Percentiles rank a stretch among this genome's conserved stretches.
phyloP scores from a whole-genome alignment of 1,284 basidiomycete genomes.

The Ceratobasidium sp. region DNA sequence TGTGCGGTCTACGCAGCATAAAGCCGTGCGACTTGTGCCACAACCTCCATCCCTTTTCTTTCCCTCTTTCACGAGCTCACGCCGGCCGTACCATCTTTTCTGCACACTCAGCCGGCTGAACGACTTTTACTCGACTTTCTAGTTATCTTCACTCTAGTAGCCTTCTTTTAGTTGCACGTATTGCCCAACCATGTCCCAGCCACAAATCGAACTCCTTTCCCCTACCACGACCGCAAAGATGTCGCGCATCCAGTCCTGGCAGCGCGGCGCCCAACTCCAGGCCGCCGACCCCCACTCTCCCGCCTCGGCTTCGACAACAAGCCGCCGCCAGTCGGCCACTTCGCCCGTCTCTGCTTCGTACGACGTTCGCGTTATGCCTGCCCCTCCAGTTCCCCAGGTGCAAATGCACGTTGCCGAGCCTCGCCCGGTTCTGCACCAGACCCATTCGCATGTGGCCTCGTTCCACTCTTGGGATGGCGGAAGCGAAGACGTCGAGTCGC shows the following conservation, averaged over 20 bases:
- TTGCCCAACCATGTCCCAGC: slow-evolving; percentile 24
- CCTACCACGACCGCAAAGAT: slow-evolving; percentile 21
- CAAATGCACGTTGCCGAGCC: slow-evolving; percentile 39
- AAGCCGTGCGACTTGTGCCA: slow-evolving; percentile 38
- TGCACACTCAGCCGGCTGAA: slow-evolving; percentile 44
- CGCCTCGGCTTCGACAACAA: slow-evolving; percentile 3
- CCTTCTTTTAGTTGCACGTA: neutral
- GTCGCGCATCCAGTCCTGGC: slow-evolving; percentile 37
- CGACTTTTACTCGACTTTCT: slow-evolving; percentile 5
- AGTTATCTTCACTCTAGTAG: neutral
- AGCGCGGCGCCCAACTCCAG: slow-evolving; percentile 28
- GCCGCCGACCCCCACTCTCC: slow-evolving; percentile 27
- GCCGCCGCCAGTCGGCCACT: neutral
- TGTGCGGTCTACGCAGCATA: slow-evolving; percentile 32
- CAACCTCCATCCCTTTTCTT: slow-evolving; percentile 18
- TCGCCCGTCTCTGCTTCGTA: slow-evolving; percentile 17
- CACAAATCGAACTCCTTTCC: slow-evolving; percentile 30
- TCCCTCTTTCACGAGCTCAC: slow-evolving; percentile 41
- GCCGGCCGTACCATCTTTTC: slow-evolving; percentile 36
- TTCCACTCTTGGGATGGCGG: slow-evolving; percentile 31
- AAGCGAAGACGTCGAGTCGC: slow-evolving; percentile 37
- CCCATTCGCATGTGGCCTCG: slow-evolving; percentile 30
- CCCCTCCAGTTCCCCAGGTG: slow-evolving; percentile 39
- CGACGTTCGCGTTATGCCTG: slow-evolving; percentile 40
- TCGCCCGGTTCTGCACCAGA: slow-evolving; percentile 30